Percentiles rank a stretch among this genome's conserved stretches.
Conservation (phyloP, 176 grass and related monocot genomes). For the Secale cereale region DNA sequence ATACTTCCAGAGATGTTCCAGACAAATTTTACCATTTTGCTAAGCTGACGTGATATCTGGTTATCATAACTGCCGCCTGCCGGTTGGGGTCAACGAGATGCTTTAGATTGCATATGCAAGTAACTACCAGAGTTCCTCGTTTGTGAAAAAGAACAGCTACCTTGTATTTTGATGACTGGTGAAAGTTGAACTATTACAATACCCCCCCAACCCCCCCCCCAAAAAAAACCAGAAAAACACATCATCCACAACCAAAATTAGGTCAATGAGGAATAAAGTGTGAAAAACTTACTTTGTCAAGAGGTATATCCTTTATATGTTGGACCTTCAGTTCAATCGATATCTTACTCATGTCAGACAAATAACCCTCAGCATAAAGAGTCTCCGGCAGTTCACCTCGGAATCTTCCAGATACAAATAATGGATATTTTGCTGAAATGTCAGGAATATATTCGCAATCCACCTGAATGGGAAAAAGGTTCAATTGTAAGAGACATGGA, state of each 20-base stretch:
- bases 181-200: neutral
- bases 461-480: constrained; percentile 51
- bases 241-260: neutral
- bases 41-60: neutral
- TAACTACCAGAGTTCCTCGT: neutral
- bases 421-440: constrained; percentile 63
- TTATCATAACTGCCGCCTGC: neutral
- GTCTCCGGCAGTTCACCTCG: constrained; percentile 71
- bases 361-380: constrained; percentile 65
- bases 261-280: neutral
- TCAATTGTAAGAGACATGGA: constrained; percentile 7
- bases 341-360: constrained; percentile 78
- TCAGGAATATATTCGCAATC: constrained; percentile 79
- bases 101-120: neutral
- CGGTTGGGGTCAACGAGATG: neutral
- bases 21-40: neutral
- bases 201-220: neutral
- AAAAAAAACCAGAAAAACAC: too few relatives aligned
- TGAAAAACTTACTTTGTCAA: constrained; percentile 76
- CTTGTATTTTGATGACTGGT: neutral
- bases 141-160: neutral
- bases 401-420: constrained; percentile 87
- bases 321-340: constrained; percentile 80
- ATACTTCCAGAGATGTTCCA: neutral
- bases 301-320: constrained; percentile 72